Evolutionary conservation across 805 yeast genomes (phyloP).

Genomic region (Pichia phayaonensis): DNA sequence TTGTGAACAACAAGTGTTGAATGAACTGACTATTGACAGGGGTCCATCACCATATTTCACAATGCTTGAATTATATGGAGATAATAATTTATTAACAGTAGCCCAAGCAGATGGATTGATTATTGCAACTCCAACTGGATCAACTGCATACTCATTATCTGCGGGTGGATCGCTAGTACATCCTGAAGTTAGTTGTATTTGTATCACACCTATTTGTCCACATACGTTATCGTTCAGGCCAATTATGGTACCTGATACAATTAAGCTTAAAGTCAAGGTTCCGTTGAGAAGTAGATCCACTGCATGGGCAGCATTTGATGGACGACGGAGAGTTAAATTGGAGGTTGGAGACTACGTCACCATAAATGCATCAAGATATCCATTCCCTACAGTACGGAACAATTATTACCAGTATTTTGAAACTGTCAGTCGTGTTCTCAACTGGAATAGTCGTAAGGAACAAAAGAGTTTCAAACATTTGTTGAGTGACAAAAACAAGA

Average conservation of each 20-base stretch:
- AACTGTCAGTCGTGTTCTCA: conserved; percentile 74
- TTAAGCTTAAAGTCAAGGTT: conserved; percentile 73
- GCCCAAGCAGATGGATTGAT: conserved; percentile 94
- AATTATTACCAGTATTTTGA: conserved; percentile 74
- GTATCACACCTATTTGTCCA: conserved; percentile 94
- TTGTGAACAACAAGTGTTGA: conserved; percentile 70
- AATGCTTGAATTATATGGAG: conserved; percentile 82
- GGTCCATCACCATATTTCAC: conserved; percentile 94
- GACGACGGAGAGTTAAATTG: conserved; percentile 78
- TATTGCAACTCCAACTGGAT: conserved; percentile 91
- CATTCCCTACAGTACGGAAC: conserved; percentile 86
- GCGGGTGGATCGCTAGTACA: conserved; percentile 96
- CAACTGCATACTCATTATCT: conserved; percentile 90
- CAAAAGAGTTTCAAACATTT: conserved; percentile 73
- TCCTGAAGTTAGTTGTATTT: conserved; percentile 87
- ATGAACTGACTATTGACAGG: conserved; percentile 85
- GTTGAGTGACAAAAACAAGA: conserved; percentile 49
- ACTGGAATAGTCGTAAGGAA: conserved; percentile 89
- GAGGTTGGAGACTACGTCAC: conserved; percentile 78
- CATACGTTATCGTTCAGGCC: conserved; percentile 93
- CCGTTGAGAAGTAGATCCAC: conserved; percentile 75
- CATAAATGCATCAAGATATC: conserved; percentile 78
- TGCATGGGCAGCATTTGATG: conserved; percentile 97
- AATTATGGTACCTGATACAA: conserved; percentile 86
- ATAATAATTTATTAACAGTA: conserved; percentile 73